phyloP scores from a whole-genome alignment of 768 basidiomycete species.

The Boletus fagicola region DNA sequence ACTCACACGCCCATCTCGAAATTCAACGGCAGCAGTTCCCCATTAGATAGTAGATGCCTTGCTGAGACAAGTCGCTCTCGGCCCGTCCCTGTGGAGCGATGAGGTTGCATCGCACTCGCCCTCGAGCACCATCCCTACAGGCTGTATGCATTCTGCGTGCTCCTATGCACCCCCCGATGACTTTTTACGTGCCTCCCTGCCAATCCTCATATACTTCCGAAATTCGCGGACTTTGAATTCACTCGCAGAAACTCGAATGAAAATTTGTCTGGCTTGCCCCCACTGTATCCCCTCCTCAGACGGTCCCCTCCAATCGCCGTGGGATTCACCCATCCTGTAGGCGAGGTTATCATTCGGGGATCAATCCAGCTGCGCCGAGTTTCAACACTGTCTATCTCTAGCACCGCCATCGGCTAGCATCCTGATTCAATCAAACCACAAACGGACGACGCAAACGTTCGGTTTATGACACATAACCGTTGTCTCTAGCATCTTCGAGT shows the following conservation, averaged over 20 bases:
- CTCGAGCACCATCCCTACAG: constrained; percentile 2
- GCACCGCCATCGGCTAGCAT: constrained; percentile 19
- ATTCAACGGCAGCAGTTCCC: constrained; percentile 29
- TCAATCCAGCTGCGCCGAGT: constrained; percentile 9
- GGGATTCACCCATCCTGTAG: constrained; percentile 1
- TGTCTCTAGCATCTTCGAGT: neutral
- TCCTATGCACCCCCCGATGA: neutral
- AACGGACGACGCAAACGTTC: neutral
- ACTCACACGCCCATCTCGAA: constrained; percentile 32
- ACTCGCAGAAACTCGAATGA: neutral
- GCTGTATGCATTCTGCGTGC: constrained; percentile 5
- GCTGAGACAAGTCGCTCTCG: constrained; percentile 6
- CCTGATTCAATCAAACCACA: constrained; percentile 7
- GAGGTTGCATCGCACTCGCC: constrained; percentile 5
- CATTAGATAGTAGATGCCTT: constrained; percentile 16
- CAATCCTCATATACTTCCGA: constrained; percentile 23
- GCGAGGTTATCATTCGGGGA: constrained; percentile 15
- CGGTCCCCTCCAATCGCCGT: constrained; percentile 12
- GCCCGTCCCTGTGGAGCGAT: constrained; percentile 16
- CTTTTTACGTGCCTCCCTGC: constrained; percentile 20
- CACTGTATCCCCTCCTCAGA: neutral
- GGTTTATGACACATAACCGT: neutral
- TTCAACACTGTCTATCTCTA: neutral
- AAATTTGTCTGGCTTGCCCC: neutral
- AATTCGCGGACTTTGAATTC: constrained; percentile 28